Evolutionary conservation across 148 eudicot species (phyloP).

Genomic region (Agrostemma githago): DNA sequence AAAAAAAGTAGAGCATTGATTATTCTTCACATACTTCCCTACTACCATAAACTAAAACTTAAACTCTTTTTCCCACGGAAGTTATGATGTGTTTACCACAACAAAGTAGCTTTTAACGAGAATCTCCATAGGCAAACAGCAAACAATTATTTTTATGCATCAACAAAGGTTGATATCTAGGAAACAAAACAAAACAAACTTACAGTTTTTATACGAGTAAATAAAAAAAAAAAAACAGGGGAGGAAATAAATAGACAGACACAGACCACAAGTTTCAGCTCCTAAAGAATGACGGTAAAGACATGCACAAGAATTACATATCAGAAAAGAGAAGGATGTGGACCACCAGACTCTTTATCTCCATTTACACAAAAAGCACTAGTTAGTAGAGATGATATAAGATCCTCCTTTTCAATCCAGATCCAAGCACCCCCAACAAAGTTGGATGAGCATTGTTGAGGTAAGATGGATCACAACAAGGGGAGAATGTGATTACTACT

Average conservation of each 20-base stretch:
- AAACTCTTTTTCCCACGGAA: not conserved
- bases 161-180: not conserved
- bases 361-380: not conserved
- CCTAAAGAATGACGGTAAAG: not conserved
- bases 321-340: not conserved
- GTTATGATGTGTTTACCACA: not conserved
- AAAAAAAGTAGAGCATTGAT: not conserved
- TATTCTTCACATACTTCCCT: not conserved
- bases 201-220: not conserved
- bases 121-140: not conserved
- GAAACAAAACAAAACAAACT: not conserved
- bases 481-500: not conserved
- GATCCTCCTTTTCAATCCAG: not conserved
- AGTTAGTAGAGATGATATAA: not conserved
- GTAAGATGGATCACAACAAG: not conserved
- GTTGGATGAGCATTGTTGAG: not conserved
- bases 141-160: not conserved
- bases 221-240: not conserved
- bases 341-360: not conserved
- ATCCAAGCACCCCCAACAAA: not conserved
- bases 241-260: not conserved
- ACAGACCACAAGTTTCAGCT: not conserved
- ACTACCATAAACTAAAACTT: not conserved
- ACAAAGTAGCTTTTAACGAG: not conserved
- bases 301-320: not conserved